These are phyloP conservation scores for Juncus inflexus DNA, from an alignment of 176 grass and related monocot species.

Conservation along the genomic window DNA sequence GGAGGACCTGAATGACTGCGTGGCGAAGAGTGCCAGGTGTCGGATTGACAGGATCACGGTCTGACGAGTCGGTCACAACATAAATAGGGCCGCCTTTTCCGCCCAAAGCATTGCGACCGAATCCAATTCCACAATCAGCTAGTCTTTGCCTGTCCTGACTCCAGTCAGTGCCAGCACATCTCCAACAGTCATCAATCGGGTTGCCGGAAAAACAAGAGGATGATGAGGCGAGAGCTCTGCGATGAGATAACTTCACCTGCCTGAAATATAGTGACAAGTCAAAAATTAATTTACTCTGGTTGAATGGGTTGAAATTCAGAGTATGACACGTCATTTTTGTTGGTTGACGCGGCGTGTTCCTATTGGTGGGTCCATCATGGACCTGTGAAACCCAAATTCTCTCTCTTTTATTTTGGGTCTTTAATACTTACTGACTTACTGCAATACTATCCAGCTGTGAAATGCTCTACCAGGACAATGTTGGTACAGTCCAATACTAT, in stretches of 20 bases:
- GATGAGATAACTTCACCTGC: constrained; percentile 14
- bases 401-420: no score
- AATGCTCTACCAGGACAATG: not conserved
- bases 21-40: constrained; percentile 63
- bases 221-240: constrained; percentile 12
- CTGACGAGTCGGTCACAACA: constrained; percentile 76
- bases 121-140: constrained; percentile 85
- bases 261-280: constrained; percentile 13
- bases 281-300: not conserved
- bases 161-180: constrained; percentile 72
- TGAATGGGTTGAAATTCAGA: no score
- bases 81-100: constrained; percentile 80
- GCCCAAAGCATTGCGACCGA: constrained; percentile 61
- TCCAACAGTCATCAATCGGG: constrained; percentile 92
- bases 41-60: constrained; percentile 72
- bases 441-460: not conserved
- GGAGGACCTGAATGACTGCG: constrained; percentile 55
- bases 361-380: no score
- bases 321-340: no score
- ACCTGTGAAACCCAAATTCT: no score
- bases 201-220: constrained; percentile 66
- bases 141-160: constrained; percentile 61
- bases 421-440: no score
- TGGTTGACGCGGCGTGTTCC: no score
- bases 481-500: no score